Conservation (phyloP, 2,329 filamentous ascomycete genomes). For the Trichoderma sp. region DNA sequence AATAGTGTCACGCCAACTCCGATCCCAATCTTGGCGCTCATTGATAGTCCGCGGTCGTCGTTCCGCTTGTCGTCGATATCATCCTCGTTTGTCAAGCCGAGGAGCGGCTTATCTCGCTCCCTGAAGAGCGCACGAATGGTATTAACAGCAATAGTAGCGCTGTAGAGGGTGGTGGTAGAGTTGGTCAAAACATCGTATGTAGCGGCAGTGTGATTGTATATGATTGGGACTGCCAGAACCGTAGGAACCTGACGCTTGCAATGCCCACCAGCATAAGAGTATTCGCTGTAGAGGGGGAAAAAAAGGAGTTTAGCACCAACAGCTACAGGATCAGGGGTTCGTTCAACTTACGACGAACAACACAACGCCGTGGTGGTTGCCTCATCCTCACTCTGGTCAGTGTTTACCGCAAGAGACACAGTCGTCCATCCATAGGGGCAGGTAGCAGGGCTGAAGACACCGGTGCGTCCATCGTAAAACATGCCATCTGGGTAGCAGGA, state of each 20-base stretch:
- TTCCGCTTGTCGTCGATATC: conserved; percentile 27
- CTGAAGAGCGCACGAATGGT: conserved; percentile 38
- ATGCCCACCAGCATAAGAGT: conserved; percentile 32
- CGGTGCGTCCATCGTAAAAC: conserved; percentile 37
- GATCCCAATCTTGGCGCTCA: conserved; percentile 36
- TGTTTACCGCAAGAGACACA: conserved; percentile 32
- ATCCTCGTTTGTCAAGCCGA: conserved; percentile 35
- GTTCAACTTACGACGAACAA: conserved; percentile 39
- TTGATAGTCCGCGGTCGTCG: conserved; percentile 24
- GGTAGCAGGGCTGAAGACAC: conserved; percentile 40
- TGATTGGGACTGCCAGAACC: conserved; percentile 37
- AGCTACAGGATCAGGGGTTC: not conserved
- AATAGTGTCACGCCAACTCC: conserved; percentile 33
- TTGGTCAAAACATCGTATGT: conserved; percentile 35
- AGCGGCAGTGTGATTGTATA: conserved; percentile 35
- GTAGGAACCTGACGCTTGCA: conserved; percentile 37
- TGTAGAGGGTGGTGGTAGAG: conserved; percentile 38
- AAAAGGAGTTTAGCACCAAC: conserved; percentile 19
- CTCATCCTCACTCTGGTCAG: conserved; percentile 27
- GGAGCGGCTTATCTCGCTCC: conserved; percentile 33
- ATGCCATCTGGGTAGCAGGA: conserved; percentile 42
- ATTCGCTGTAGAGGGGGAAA: conserved; percentile 34
- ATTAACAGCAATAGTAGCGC: conserved; percentile 38
- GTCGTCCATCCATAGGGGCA: conserved; percentile 42
- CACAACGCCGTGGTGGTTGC: conserved; percentile 41